phyloP scores from a whole-genome alignment of 495 filamentous ascomycete genomes.

The Cenococcum geophilum region DNA sequence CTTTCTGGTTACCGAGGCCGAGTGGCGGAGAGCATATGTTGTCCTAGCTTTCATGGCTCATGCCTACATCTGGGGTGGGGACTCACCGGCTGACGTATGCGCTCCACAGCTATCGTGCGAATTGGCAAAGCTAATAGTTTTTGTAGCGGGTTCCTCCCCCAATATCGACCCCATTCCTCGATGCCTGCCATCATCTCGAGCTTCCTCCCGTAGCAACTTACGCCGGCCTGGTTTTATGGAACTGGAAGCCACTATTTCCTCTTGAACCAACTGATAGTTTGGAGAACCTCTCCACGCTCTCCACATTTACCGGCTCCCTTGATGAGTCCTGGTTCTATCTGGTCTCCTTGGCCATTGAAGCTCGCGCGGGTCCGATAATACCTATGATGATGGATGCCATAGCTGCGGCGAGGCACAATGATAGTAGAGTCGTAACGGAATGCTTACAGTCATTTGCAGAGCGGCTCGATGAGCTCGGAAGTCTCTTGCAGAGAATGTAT shows the following conservation, averaged over 20 bases:
- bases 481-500: conserved; percentile 74
- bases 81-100: conserved; percentile 65
- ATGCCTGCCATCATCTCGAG: conserved; percentile 73
- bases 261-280: conserved; percentile 74
- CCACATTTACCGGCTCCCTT: conserved; percentile 88
- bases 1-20: conserved; percentile 68
- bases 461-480: conserved; percentile 73
- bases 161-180: conserved; percentile 74
- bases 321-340: conserved; percentile 99
- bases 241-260: conserved; percentile 82
- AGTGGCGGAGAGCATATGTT: conserved; percentile 90
- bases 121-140: conserved; percentile 10
- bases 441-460: conserved; percentile 76
- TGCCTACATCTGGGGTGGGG: conserved; percentile 91
- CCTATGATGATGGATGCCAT: conserved; percentile 86
- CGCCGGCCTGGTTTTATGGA: conserved; percentile 87
- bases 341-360: conserved; percentile 91
- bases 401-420: conserved; percentile 63
- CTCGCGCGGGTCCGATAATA: conserved; percentile 81
- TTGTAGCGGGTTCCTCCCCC: conserved; percentile 72
- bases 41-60: conserved; percentile 84
- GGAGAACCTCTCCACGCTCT: conserved; percentile 75
- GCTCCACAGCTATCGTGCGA: neutral
- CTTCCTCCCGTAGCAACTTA: conserved; percentile 94
- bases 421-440: conserved; percentile 63